phyloP scores from a whole-genome alignment of 139 green algal genomes.

The Gonium pectorale region DNA sequence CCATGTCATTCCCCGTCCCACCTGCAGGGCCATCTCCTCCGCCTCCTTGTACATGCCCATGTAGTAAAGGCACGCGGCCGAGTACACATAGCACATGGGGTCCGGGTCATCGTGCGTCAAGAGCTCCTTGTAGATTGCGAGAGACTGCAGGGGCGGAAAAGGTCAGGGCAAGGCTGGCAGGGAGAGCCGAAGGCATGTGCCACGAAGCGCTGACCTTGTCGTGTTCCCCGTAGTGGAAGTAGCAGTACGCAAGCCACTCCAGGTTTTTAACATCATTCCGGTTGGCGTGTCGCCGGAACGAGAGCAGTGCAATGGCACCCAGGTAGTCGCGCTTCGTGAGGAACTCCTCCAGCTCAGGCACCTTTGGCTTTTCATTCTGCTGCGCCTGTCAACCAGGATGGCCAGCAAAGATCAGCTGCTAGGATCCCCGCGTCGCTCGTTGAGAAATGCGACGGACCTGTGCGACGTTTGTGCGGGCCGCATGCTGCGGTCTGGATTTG shows the following conservation, averaged over 20 bases:
- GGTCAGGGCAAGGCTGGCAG: background rate
- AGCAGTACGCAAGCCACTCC: conserved; percentile 84
- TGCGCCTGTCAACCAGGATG: too few species aligned
- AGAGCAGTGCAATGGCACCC: conserved; percentile 77
- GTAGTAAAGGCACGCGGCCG: conserved; percentile 81
- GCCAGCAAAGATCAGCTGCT: too few species aligned
- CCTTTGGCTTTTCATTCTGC: conserved; percentile 55
- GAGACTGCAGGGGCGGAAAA: conserved; percentile 53
- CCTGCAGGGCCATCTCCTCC: conserved; percentile 63
- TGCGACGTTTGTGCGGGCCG: conserved; percentile 28
- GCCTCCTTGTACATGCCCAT: conserved; percentile 80
- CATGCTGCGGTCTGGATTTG: conserved; percentile 49
- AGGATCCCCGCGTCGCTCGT: too few species aligned
- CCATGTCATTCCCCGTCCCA: conserved; percentile 62
- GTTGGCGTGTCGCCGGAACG: conserved; percentile 70
- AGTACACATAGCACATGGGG: conserved; percentile 74
- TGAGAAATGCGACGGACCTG: conserved; percentile 24
- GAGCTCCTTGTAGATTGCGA: conserved; percentile 79
- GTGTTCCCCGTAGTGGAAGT: conserved; percentile 87
- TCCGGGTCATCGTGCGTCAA: conserved; percentile 72
- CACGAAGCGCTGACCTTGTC: conserved; percentile 72
- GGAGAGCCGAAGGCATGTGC: background rate
- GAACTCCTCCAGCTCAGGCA: conserved; percentile 76
- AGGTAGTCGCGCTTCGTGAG: conserved; percentile 76
- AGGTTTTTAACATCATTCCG: conserved; percentile 63